Evolutionary conservation across 2,329 filamentous ascomycete genomes (phyloP).

Genomic region (Venturia effusa): DNA sequence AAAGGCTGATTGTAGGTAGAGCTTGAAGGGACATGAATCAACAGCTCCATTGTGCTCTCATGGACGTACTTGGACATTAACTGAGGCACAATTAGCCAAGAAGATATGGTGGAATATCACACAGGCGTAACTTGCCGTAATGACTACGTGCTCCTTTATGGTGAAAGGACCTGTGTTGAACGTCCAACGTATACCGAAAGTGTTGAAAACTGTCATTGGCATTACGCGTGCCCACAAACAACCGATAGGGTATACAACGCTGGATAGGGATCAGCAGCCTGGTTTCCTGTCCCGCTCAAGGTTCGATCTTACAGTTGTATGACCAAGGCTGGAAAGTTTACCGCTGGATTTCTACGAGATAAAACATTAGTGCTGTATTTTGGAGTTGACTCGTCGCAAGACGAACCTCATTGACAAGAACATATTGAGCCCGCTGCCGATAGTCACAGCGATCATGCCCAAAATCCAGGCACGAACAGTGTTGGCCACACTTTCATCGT

Average conservation of each 20-base stretch:
- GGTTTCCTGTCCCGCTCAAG: too few relatives aligned
- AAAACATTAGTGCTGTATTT: background rate
- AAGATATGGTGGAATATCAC: background rate
- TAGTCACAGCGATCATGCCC: slow-evolving; percentile 7
- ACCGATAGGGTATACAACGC: slow-evolving; percentile 56
- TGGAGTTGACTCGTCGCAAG: background rate
- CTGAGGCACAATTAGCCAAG: background rate
- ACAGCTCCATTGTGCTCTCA: too few relatives aligned
- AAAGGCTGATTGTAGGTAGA: too few relatives aligned
- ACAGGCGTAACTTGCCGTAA: slow-evolving; percentile 30
- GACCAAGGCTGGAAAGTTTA: background rate
- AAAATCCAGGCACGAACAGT: slow-evolving; percentile 12
- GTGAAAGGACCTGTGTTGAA: slow-evolving; percentile 60
- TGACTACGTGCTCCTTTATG: slow-evolving; percentile 58
- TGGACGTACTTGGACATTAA: background rate
- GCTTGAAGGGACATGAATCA: too few relatives aligned
- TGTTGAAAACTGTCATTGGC: slow-evolving; percentile 39
- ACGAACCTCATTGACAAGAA: slow-evolving; percentile 55
- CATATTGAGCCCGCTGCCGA: slow-evolving; percentile 40
- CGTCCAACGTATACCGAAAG: slow-evolving; percentile 44
- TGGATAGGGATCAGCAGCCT: slow-evolving; percentile 27
- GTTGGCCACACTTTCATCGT: slow-evolving; percentile 11
- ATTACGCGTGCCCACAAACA: slow-evolving; percentile 48
- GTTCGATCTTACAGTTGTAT: background rate
- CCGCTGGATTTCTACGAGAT: background rate